Evolutionary conservation across 768 basidiomycete species (phyloP).

Genomic region (Lyophyllum semitale): DNA sequence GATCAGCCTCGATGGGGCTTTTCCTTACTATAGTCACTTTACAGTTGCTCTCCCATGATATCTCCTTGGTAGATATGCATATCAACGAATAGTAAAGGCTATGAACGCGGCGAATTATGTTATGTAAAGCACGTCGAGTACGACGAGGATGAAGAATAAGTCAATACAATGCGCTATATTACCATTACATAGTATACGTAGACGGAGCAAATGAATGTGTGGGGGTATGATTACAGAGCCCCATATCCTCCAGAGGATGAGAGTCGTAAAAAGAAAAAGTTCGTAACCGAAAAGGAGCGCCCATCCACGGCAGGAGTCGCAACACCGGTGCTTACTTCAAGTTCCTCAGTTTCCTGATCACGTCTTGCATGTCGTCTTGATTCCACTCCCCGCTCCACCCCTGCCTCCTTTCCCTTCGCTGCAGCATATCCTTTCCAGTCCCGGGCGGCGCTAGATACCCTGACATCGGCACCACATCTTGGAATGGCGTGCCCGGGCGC

Average conservation of each 20-base stretch:
- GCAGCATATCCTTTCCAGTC: conserved; percentile 1
- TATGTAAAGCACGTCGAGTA: background rate
- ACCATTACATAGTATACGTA: background rate
- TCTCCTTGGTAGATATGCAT: background rate
- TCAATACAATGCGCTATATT: background rate
- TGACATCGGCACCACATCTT: background rate
- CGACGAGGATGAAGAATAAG: background rate
- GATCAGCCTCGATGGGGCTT: background rate
- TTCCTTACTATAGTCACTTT: too few relatives aligned
- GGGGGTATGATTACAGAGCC: background rate
- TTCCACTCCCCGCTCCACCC: conserved; percentile 33
- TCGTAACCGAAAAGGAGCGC: too few relatives aligned
- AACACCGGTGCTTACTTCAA: conserved; percentile 16
- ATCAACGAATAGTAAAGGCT: background rate
- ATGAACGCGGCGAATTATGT: background rate
- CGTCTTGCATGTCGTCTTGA: conserved; percentile 25
- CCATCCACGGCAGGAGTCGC: too few relatives aligned
- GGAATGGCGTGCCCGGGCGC: conserved; percentile 17
- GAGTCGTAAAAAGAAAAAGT: too few relatives aligned
- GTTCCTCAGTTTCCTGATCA: conserved; percentile 23
- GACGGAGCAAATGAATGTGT: background rate
- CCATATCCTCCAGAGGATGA: background rate
- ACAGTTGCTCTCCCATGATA: background rate
- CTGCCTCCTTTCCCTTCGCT: conserved; percentile 18
- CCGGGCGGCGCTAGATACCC: background rate